Evolutionary conservation across 352 stramenopile species (phyloP).

Genomic region (Globisporangium sylvaticum): DNA sequence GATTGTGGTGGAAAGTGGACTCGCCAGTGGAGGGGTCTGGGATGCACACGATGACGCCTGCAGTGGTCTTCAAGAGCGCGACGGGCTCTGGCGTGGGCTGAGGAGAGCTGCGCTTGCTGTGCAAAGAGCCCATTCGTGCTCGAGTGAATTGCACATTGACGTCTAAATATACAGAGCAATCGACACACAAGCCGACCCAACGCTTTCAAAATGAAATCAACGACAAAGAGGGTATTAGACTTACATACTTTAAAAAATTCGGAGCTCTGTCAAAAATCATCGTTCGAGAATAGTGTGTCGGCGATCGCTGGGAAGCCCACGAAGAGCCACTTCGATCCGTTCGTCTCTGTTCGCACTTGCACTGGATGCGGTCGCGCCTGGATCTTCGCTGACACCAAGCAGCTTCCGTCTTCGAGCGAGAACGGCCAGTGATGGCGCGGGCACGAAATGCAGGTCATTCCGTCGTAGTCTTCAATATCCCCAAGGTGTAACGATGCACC

Average conservation of each 20-base stretch:
- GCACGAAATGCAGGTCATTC: constrained; percentile 63
- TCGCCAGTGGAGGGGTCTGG: constrained; percentile 19
- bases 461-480: constrained; percentile 85
- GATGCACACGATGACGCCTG: constrained; percentile 50
- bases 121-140: constrained; percentile 27
- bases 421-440: constrained; percentile 82
- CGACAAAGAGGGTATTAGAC: constrained; percentile 1
- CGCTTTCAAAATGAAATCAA: not conserved
- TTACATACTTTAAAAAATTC: constrained; percentile 7
- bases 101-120: constrained; percentile 25
- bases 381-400: constrained; percentile 43
- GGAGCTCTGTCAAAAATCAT: constrained; percentile 58
- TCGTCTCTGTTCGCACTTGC: constrained; percentile 32
- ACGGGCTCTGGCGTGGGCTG: constrained; percentile 29
- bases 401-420: constrained; percentile 70
- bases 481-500: constrained; percentile 76
- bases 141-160: not conserved
- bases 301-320: constrained; percentile 63
- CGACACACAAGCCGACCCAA: not conserved
- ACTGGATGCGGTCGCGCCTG: constrained; percentile 65
- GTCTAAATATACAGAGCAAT: constrained; percentile 16
- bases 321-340: constrained; percentile 55
- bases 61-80: constrained; percentile 37
- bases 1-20: constrained; percentile 47
- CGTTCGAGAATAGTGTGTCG: constrained; percentile 58